Conservation (phyloP, 768 basidiomycete species). For the Mycena amicta region DNA sequence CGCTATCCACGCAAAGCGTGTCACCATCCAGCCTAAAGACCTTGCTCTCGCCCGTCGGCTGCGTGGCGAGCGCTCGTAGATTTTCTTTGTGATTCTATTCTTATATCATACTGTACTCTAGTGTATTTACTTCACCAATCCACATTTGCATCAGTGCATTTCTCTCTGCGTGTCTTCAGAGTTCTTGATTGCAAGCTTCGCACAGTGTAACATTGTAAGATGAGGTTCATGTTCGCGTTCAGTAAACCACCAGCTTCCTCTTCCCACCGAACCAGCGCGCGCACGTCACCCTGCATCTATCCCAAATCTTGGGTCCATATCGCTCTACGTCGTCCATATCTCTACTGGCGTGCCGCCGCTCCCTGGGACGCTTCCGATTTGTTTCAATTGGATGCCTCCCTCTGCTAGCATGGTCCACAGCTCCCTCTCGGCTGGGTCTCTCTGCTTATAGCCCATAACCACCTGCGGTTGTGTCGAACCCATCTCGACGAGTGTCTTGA, state of each 20-base stretch:
- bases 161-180: too few relatives aligned
- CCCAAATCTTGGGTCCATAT: conserved; percentile 45
- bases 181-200: too few relatives aligned
- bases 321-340: conserved; percentile 54
- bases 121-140: conserved; percentile 21
- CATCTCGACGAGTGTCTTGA: conserved; percentile 50
- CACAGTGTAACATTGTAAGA: too few relatives aligned
- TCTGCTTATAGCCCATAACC: conserved; percentile 84
- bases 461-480: conserved; percentile 43
- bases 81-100: conserved; percentile 14
- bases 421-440: conserved; percentile 72
- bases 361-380: conserved; percentile 57
- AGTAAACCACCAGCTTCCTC: not conserved
- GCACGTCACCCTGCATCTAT: not conserved
- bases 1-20: conserved; percentile 85
- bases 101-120: conserved; percentile 25
- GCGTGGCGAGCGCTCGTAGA: conserved; percentile 76
- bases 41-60: conserved; percentile 78
- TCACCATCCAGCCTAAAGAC: conserved; percentile 86
- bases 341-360: conserved; percentile 68
- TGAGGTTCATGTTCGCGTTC: too few relatives aligned
- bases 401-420: conserved; percentile 66
- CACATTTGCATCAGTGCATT: not conserved
- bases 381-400: conserved; percentile 57
- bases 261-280: conserved; percentile 1